These are phyloP conservation scores for Ensete ventricosum DNA, from an alignment of 176 grass and related monocot genomes.

Conservation along the genomic window DNA sequence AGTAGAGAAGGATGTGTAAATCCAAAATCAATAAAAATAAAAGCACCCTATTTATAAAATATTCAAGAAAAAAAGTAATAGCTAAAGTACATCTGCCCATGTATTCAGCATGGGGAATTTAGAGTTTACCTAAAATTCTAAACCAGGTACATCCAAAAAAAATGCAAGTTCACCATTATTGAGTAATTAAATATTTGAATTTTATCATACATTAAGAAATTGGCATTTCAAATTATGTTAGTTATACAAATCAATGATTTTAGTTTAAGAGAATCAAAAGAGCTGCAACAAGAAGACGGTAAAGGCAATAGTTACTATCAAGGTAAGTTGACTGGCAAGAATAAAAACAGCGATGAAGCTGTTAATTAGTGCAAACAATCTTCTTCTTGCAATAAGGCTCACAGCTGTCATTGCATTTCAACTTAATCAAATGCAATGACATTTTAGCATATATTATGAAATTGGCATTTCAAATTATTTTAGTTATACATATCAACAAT, in stretches of 20 bases:
- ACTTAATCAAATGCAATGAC: too few species aligned
- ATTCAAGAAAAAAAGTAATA: too few species aligned
- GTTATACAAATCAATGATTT: neutral
- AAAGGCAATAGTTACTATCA: slow-evolving; percentile 42
- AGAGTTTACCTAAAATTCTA: neutral
- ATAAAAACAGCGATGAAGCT: slow-evolving; percentile 95
- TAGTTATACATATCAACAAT: neutral
- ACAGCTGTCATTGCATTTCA: slow-evolving; percentile 46
- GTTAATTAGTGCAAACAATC: slow-evolving; percentile 87
- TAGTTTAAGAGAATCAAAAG: neutral
- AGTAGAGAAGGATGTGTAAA: slow-evolving; percentile 14
- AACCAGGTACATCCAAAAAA: neutral
- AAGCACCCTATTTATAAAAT: too few species aligned
- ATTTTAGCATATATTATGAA: neutral
- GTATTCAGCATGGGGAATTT: neutral
- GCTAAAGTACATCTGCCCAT: too few species aligned
- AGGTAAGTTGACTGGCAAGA: slow-evolving; percentile 83
- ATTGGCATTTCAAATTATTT: neutral
- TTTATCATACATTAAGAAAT: neutral
- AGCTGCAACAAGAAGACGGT: slow-evolving; percentile 1
- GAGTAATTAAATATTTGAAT: neutral
- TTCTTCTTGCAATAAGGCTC: slow-evolving; percentile 57
- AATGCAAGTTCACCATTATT: neutral
- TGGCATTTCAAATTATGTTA: neutral
- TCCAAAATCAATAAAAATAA: neutral